Conservation (phyloP, 257 asterid genomes). For the Gentiana straminea region DNA sequence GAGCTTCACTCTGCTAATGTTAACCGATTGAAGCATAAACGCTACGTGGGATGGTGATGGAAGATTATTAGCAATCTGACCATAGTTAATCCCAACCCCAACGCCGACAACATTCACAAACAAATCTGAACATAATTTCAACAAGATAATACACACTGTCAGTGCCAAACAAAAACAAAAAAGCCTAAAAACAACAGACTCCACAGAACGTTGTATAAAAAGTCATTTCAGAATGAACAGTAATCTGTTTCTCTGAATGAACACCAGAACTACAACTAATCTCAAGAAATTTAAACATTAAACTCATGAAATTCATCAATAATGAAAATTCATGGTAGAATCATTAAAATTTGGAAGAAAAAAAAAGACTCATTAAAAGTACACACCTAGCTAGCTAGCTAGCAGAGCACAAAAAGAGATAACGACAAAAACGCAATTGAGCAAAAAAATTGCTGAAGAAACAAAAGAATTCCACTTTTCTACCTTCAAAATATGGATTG, state of each 20-base stretch:
- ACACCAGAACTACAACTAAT: neutral
- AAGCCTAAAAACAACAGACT: too few relatives aligned
- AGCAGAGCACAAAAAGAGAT: too few relatives aligned
- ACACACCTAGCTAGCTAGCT: too few relatives aligned
- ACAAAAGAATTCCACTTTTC: too few relatives aligned
- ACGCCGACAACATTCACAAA: constrained; percentile 12
- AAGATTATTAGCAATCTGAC: constrained; percentile 77
- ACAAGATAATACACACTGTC: neutral
- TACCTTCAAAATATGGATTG: too few relatives aligned
- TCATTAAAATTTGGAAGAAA: neutral
- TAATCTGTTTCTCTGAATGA: too few relatives aligned
- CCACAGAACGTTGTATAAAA: too few relatives aligned
- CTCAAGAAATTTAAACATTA: constrained; percentile 1
- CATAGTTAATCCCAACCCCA: constrained; percentile 82
- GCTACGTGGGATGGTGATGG: constrained; percentile 70
- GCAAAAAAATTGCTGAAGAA: too few relatives aligned
- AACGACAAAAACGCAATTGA: neutral
- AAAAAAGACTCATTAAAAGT: too few relatives aligned
- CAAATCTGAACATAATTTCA: constrained; percentile 25
- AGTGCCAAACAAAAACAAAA: neutral
- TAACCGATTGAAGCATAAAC: constrained; percentile 47
- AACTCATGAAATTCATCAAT: neutral
- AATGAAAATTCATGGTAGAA: constrained; percentile 1
- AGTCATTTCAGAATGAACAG: too few relatives aligned
- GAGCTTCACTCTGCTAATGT: constrained; percentile 52